phyloP scores from a whole-genome alignment of 495 filamentous ascomycete species.

The Penicillium tannophilum region DNA sequence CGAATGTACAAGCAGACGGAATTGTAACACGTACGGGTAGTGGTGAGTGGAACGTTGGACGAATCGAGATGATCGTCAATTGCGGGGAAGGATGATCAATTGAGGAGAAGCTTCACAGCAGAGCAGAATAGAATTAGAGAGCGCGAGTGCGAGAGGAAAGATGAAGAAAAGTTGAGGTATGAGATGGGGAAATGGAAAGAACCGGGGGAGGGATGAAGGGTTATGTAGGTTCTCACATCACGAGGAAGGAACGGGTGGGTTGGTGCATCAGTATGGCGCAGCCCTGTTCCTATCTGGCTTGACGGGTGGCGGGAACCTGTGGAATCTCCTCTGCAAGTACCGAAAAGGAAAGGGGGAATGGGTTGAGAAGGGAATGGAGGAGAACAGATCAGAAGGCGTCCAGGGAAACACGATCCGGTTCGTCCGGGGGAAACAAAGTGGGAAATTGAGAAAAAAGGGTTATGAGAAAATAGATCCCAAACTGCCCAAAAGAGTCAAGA shows the following conservation, averaged over 20 bases:
- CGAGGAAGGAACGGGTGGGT: conserved; percentile 15
- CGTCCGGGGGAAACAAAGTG: conserved; percentile 11
- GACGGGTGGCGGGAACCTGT: conserved; percentile 31
- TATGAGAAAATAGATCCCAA: background rate
- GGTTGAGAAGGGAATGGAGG: conserved; percentile 4
- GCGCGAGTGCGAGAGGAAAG: background rate
- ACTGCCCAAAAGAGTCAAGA: background rate
- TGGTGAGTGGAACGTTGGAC: background rate
- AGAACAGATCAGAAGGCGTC: background rate
- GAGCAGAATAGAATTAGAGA: background rate
- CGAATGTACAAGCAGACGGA: conserved; percentile 11
- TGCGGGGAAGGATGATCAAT: conserved; percentile 9
- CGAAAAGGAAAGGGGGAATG: conserved; percentile 13
- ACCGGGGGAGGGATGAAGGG: conserved; percentile 10
- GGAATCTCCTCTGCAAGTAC: conserved; percentile 22
- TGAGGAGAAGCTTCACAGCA: background rate
- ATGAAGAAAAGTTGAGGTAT: conserved; percentile 10
- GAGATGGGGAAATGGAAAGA: conserved; percentile 5
- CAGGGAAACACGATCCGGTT: conserved; percentile 14
- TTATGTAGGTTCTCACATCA: conserved; percentile 33
- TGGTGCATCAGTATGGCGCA: conserved; percentile 21
- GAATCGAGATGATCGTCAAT: conserved; percentile 1
- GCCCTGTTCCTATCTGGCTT: conserved; percentile 28
- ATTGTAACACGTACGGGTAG: conserved; percentile 15
- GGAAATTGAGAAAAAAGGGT: conserved; percentile 1